Evolutionary conservation across 495 filamentous ascomycete genomes (phyloP).

Genomic region (Talaromyces borbonicus): DNA sequence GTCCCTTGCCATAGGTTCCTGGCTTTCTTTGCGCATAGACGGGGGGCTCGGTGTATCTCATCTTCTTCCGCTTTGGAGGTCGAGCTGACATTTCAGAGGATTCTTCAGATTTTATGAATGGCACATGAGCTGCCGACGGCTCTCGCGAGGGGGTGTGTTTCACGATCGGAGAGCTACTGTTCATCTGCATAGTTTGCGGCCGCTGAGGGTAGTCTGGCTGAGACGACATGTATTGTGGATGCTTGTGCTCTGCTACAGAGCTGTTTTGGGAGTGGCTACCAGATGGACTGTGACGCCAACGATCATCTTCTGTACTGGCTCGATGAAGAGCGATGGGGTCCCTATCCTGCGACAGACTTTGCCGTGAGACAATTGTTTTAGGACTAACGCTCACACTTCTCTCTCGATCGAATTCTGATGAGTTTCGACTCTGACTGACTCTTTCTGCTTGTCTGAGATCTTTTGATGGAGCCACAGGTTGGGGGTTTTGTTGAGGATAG

Average conservation of each 20-base stretch:
- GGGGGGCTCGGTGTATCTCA: constrained; percentile 36
- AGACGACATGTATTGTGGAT: constrained; percentile 4
- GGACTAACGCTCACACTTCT: constrained; percentile 35
- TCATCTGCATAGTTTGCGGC: constrained; percentile 13
- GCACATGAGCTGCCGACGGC: background rate
- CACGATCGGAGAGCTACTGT: constrained; percentile 24
- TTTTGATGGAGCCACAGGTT: constrained; percentile 15
- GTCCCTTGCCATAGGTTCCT: constrained; percentile 27
- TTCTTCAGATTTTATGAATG: constrained; percentile 3
- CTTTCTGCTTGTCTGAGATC: constrained; percentile 24
- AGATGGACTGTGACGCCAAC: constrained; percentile 20
- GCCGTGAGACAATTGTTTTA: constrained; percentile 28
- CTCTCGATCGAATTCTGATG: constrained; percentile 25
- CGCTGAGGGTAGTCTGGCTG: constrained; percentile 10
- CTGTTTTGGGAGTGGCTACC: constrained; percentile 11
- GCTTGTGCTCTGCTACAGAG: constrained; percentile 1
- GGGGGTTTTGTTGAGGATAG: constrained; percentile 23
- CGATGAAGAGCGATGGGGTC: constrained; percentile 9
- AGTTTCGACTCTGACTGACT: constrained; percentile 8
- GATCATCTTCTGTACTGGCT: constrained; percentile 20
- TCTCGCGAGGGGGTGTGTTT: constrained; percentile 11
- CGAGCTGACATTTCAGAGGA: constrained; percentile 8
- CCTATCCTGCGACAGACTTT: constrained; percentile 16
- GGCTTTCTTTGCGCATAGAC: constrained; percentile 35
- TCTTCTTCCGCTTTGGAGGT: constrained; percentile 26